Conservation (phyloP, 225 moss, liverwort and hornwort species). For the Rhytidiadelphus loreus region DNA sequence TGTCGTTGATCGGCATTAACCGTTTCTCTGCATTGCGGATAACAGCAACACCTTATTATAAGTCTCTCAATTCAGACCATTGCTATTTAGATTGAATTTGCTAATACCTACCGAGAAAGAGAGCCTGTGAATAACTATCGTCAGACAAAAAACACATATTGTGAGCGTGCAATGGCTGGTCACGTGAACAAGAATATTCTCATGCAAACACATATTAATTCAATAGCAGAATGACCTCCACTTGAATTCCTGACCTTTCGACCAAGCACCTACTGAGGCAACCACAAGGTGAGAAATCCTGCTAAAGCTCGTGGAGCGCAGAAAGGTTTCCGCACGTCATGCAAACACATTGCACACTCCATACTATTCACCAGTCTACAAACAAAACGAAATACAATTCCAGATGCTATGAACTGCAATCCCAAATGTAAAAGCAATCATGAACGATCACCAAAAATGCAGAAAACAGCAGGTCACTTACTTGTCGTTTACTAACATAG, state of each 20-base stretch:
- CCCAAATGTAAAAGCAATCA: not conserved
- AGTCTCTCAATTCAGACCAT: not conserved
- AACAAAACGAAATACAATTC: not conserved
- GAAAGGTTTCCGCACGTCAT: not conserved
- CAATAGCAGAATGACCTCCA: not conserved
- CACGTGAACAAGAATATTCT: not conserved
- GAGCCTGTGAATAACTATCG: not conserved
- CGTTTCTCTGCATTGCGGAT: conserved; percentile 5
- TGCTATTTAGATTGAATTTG: not conserved
- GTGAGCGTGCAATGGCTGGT: not conserved
- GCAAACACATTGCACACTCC: not conserved
- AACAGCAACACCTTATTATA: not conserved
- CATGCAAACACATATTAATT: not conserved
- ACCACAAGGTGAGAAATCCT: not conserved
- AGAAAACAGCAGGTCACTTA: conserved; percentile 7
- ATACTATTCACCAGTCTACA: not conserved
- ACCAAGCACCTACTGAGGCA: not conserved
- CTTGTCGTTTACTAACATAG: conserved; percentile 78
- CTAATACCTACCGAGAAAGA: not conserved
- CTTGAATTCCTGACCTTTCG: not conserved
- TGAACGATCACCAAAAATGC: not conserved
- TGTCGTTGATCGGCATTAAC: not conserved
- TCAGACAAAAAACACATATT: not conserved
- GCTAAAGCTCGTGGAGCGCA: not conserved
- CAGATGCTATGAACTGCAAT: not conserved